Base-by-base conservation (phyloP, 805 yeast species). In the Metschnikowia kunwiensis region DNA sequence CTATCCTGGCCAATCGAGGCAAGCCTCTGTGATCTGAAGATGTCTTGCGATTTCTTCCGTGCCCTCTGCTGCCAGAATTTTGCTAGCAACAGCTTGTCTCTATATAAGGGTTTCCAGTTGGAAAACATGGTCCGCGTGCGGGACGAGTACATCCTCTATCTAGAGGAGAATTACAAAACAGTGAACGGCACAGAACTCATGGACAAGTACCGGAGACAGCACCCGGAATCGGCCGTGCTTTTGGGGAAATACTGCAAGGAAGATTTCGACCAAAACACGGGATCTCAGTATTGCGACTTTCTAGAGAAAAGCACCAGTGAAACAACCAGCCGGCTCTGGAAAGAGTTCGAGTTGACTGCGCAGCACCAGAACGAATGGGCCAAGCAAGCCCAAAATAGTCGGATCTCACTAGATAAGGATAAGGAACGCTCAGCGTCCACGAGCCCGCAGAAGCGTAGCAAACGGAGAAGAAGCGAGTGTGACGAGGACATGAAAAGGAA, bases 131-230 rank as follows among this genome's bases (percentile, higher is more conserved):
- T 64, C 4, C 40, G 43, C 2, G 43, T 40, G 5, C 62, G 61
- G 36, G 72, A 65, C 36, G 49, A 53, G 18, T 66, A 61, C 41
- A 54, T 48, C 30, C 46, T 44, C 39, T 67, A 59, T 27, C 47
- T 65, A 25, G 44, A 53, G 18, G 66, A 61, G 29, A 67, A 65
- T 43, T 63, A 61, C 42, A 58, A 51, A 36, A 51, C 57, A 3
- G 47, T 59, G 25, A 61, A 63, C 36, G 70, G 70, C 2, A 44
- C 51, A 4, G 69, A 63, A 27, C 47, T 63, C 21, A 51, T 67
- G 22, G 47, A 44, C 20, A 58, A 54, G 34, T 67, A 58, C 43
- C 40, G 36, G 20, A 34, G 51, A 5, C 49, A 48, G 31, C 44
- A 48, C 24, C 41, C 40, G 2, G 45, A 30, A 8, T 42, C 40